A percentile compares a stretch with the other conserved stretches of the same genome.
phyloP scores from a whole-genome alignment of 306 rosid genomes.

The Trifolium fragiferum region DNA sequence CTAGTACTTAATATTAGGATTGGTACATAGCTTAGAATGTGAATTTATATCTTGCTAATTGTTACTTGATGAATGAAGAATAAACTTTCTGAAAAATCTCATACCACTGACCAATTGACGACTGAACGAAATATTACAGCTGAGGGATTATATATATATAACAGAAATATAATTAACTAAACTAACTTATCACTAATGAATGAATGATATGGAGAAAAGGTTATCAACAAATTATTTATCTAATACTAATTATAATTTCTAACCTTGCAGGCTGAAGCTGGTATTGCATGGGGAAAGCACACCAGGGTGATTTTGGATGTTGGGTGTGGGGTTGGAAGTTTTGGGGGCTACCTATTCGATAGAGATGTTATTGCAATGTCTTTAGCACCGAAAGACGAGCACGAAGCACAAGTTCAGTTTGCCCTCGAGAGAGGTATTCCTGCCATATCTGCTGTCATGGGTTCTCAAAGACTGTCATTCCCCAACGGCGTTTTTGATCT shows the following conservation, averaged over 20 bases:
- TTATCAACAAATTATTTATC: background rate
- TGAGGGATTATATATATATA: background rate
- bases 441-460: conserved; percentile 95
- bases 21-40: background rate
- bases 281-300: conserved; percentile 75
- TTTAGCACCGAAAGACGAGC: conserved; percentile 96
- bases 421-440: conserved; percentile 97
- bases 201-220: background rate
- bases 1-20: background rate
- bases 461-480: conserved; percentile 85
- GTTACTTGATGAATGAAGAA: background rate
- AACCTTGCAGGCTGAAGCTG: conserved; percentile 64
- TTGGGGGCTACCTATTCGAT: conserved; percentile 86
- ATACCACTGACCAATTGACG: background rate
- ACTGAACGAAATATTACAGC: background rate
- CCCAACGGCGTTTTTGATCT: conserved; percentile 78
- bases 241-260: background rate
- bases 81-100: background rate
- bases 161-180: background rate
- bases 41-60: background rate
- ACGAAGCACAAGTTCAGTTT: conserved; percentile 93
- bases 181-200: background rate
- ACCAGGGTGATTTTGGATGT: conserved; percentile 85
- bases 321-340: conserved; percentile 96
- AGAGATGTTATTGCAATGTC: conserved; percentile 89